These are phyloP conservation scores for Arachis stenosperma DNA, from an alignment of 306 rosid species.

Conservation along the genomic window DNA sequence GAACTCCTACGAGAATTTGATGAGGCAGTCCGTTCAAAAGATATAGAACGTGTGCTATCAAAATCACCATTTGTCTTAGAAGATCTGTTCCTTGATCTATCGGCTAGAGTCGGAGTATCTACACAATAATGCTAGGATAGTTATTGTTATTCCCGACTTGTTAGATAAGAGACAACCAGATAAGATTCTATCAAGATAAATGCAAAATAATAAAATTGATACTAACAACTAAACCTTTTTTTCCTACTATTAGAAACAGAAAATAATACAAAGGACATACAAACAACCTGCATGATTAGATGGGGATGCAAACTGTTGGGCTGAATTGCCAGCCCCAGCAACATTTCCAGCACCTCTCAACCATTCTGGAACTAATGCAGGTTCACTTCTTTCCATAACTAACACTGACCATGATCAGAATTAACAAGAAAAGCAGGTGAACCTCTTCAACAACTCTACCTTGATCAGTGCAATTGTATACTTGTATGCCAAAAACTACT, in stretches of 20 bases:
- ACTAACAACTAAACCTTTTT: neutral
- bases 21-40: slow-evolving; percentile 79
- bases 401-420: slow-evolving; percentile 87
- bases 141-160: slow-evolving; percentile 20
- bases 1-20: slow-evolving; percentile 80
- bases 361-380: slow-evolving; percentile 98
- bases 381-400: slow-evolving; percentile 99
- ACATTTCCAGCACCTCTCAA: slow-evolving; percentile 89
- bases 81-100: slow-evolving; percentile 68
- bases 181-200: neutral
- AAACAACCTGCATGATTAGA: slow-evolving; percentile 66
- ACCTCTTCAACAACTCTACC: slow-evolving; percentile 59
- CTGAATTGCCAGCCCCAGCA: slow-evolving; percentile 84
- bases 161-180: neutral
- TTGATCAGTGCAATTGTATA: slow-evolving; percentile 23
- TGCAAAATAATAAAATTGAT: too few species aligned
- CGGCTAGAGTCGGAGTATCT: slow-evolving; percentile 61
- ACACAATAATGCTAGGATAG: slow-evolving; percentile 32
- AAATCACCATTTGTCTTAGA: slow-evolving; percentile 68
- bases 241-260: neutral
- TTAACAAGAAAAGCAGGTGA: slow-evolving; percentile 41
- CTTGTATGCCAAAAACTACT: slow-evolving; percentile 25
- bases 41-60: slow-evolving; percentile 74
- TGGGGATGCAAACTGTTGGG: slow-evolving; percentile 78
- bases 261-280: neutral